Conservation (phyloP, 73 alveolate species). For the Paramecium bursaria region DNA sequence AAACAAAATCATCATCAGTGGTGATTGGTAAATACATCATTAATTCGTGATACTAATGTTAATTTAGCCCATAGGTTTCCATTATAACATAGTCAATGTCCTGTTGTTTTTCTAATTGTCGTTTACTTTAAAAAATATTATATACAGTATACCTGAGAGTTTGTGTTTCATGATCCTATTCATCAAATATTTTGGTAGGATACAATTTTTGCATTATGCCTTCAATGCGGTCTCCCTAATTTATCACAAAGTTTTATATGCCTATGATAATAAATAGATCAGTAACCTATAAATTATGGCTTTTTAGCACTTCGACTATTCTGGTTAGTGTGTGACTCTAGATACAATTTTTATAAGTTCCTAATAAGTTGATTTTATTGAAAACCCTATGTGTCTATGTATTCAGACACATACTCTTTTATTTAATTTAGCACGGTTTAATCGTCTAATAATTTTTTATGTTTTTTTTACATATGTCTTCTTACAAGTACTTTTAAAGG, state of each 20-base stretch:
- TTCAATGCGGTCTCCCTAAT: not conserved
- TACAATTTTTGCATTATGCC: not conserved
- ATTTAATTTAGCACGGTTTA: slow-evolving; percentile 19
- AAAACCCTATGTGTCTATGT: not conserved
- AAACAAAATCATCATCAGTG: too few relatives aligned
- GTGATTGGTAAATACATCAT: not conserved
- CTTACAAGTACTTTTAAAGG: too few relatives aligned
- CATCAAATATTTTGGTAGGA: not conserved
- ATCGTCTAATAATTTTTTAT: too few relatives aligned
- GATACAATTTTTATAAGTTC: not conserved
- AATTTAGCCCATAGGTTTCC: slow-evolving; percentile 38
- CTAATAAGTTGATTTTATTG: slow-evolving; percentile 21
- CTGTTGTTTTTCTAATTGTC: not conserved
- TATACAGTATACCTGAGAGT: not conserved
- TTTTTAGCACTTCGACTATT: not conserved
- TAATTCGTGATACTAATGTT: not conserved
- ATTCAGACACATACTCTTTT: not conserved
- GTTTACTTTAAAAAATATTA: not conserved
- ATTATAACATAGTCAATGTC: slow-evolving; percentile 6
- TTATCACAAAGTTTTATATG: not conserved
- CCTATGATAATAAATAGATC: not conserved
- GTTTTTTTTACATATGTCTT: too few relatives aligned
- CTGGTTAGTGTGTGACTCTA: not conserved
- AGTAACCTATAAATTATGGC: slow-evolving; percentile 9
- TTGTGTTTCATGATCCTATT: not conserved